Evolutionary conservation across 352 stramenopile genomes (phyloP), one percentile per base, ranked within the genome.

Genomic region (Globisporangium heterothallicum): DNA sequence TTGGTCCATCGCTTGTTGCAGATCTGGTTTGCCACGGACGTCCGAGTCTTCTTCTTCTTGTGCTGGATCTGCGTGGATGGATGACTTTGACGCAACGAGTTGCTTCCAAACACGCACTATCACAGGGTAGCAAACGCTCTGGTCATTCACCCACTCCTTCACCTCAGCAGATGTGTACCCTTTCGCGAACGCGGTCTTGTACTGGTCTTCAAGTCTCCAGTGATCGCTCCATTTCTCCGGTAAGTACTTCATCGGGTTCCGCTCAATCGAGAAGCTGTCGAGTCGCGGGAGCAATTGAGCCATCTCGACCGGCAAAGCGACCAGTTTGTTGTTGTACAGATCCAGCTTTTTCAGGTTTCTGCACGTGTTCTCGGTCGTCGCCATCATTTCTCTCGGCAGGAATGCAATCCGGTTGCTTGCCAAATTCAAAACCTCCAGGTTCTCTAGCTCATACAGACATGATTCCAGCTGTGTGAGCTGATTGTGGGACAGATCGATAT

Each of bases 401-500:
- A 75, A 53, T 10, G 48, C 22, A 30, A 91, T 61, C 8, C 51
- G 68, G 52, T 89, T 89, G 7, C 57, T 56, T 4, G 68, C 51
- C 22, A 89, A 21, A 40, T 77, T 84, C 2, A 92, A 42, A 1
- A 86, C 75, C 46, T 85, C 64, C 0, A 92, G 58, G 7, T 46
- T 38, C 36, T 58, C 62, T 9, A 89, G 64, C 16, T 65, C 26
- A 42, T 74, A 84, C 3, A 92, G 16, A 49, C 71, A 79, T 4
- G 64, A 29, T 6, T 88, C 78, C 0, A 92, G 42, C 10, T 58
- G 52, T 7, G 58, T 58, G 9, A 91, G 61, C 9, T 53, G 27
- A 40, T 91, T 91, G 50, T 72, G 56, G 8, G 69, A 70, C 0
- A 91, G 34, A 56, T 90, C 79, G 13, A 87, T 50, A 42, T 87